phyloP scores from a whole-genome alignment of 139 green algal genomes.

The Chlorella sorokiniana region DNA sequence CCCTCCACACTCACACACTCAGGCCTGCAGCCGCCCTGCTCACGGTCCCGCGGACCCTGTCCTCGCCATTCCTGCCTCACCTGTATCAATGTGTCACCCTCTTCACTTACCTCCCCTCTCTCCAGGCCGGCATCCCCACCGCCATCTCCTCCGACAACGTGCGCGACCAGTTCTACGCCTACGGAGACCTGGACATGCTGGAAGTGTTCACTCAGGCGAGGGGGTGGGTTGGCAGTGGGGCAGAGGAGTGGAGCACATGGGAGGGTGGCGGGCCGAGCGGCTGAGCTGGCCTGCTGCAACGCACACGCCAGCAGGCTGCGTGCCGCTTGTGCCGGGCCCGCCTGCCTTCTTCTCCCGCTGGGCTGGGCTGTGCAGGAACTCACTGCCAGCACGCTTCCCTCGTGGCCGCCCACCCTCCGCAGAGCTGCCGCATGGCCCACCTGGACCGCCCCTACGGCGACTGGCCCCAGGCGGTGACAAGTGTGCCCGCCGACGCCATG shows the following conservation, averaged over 20 bases:
- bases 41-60: neutral
- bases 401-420: neutral
- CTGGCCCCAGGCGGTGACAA: constrained; percentile 57
- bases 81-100: no score
- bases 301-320: neutral
- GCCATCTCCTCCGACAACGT: constrained; percentile 77
- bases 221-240: no score
- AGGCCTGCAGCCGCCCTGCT: no score
- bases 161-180: constrained; percentile 79
- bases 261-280: neutral
- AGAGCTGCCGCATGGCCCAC: constrained; percentile 68
- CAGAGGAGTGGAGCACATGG: neutral
- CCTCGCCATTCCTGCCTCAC: neutral
- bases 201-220: constrained; percentile 75
- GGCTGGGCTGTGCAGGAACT: neutral
- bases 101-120: neutral
- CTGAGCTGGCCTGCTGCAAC: no score
- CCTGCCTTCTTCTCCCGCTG: no score
- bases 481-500: constrained; percentile 69
- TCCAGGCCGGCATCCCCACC: constrained; percentile 55
- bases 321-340: neutral
- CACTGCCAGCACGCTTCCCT: neutral
- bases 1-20: no score
- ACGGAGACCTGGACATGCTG: constrained; percentile 81
- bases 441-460: constrained; percentile 65